A percentile compares a stretch with the other conserved stretches of the same genome.
These are phyloP conservation scores for Paxillus rubicundulus DNA, from an alignment of 768 basidiomycete genomes.

Conservation along the genomic window DNA sequence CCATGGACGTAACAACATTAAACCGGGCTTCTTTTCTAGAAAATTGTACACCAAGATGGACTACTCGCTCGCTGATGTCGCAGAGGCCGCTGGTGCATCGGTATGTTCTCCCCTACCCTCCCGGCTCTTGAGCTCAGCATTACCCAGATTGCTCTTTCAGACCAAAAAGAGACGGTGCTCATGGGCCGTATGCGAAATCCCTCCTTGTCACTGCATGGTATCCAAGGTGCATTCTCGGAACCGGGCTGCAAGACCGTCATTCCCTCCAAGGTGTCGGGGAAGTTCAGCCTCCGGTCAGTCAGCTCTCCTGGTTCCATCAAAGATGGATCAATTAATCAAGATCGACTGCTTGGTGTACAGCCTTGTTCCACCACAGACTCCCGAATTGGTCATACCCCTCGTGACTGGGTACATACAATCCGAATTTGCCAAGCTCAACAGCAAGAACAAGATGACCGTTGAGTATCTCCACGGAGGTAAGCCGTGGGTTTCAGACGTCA, in stretches of 20 bases:
- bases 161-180: constrained; percentile 73
- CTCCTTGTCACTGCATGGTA: constrained; percentile 88
- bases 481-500: constrained; percentile 83
- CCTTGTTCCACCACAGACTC: constrained; percentile 85
- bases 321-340: background rate
- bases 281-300: constrained; percentile 87
- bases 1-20: background rate
- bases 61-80: constrained; percentile 69
- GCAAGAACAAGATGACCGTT: constrained; percentile 76
- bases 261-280: constrained; percentile 83
- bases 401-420: constrained; percentile 66
- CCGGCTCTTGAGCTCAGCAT: background rate
- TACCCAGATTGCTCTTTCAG: constrained; percentile 57
- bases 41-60: constrained; percentile 73
- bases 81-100: constrained; percentile 69
- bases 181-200: constrained; percentile 95
- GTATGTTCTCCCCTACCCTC: constrained; percentile 1
- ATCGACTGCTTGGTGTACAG: constrained; percentile 28
- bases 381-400: constrained; percentile 66
- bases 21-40: constrained; percentile 32
- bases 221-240: constrained; percentile 90
- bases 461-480: constrained; percentile 80
- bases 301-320: background rate
- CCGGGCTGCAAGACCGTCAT: constrained; percentile 91
- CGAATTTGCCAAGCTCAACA: constrained; percentile 83